Percentiles rank a stretch among this genome's conserved stretches.
Conservation (phyloP, 371 early-diverging fungal species). For the Conidiobolus incongruus region DNA sequence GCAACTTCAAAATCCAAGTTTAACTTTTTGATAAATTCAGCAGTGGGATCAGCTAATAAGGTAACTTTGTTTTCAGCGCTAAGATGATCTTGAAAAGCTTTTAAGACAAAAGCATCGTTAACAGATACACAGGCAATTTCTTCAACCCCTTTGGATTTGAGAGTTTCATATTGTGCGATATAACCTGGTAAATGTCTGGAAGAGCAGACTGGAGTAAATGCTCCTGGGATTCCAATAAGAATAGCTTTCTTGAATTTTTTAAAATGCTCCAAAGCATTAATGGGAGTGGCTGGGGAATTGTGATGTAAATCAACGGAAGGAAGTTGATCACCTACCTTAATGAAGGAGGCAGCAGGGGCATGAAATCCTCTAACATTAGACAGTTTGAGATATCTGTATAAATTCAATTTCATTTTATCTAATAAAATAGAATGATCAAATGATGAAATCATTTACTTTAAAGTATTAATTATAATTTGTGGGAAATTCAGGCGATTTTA, state of each 20-base stretch:
- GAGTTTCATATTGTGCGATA: conserved; percentile 20
- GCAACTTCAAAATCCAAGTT: conserved; percentile 35
- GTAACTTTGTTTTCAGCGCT: conserved; percentile 13
- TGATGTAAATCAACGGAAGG: conserved; percentile 17
- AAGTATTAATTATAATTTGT: too few species aligned
- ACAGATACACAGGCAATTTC: conserved; percentile 34
- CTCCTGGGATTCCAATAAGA: conserved; percentile 32
- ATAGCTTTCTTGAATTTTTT: conserved; percentile 17
- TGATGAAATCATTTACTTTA: too few species aligned
- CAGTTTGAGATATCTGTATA: too few species aligned
- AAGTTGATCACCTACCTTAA: conserved; percentile 11
- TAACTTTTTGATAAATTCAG: conserved; percentile 29
- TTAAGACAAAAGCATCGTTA: conserved; percentile 50
- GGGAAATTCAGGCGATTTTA: too few species aligned
- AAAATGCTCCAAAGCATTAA: conserved; percentile 18
- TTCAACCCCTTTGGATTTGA: conserved; percentile 37
- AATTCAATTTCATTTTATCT: too few species aligned
- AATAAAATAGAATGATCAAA: too few species aligned
- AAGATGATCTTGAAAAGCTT: conserved; percentile 35
- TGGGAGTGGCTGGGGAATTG: conserved; percentile 15
- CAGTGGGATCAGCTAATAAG: conserved; percentile 38
- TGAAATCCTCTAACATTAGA: too few species aligned
- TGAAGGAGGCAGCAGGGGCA: conserved; percentile 1
- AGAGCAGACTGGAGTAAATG: conserved; percentile 23
- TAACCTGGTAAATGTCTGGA: conserved; percentile 44